phyloP scores from a whole-genome alignment of 1,139 yeast genomes.

The Pichia norvegensis region DNA sequence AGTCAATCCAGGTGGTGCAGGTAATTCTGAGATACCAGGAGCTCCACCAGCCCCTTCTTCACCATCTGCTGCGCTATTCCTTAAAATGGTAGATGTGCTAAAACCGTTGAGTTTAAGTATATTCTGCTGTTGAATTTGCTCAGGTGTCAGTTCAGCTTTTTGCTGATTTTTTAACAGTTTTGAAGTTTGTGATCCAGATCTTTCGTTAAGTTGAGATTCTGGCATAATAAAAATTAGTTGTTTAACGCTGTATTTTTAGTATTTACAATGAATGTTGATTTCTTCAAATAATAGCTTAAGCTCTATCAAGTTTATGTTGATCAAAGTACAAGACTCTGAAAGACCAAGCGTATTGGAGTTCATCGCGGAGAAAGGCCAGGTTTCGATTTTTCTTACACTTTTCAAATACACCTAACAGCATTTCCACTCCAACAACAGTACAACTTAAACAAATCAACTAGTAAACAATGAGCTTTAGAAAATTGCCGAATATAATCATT shows the following conservation, averaged over 20 bases:
- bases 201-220: neutral
- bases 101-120: constrained; percentile 16
- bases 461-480: constrained; percentile 31
- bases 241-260: no score
- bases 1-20: constrained; percentile 1
- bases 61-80: neutral
- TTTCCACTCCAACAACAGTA: no score
- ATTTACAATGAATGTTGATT: no score
- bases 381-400: no score
- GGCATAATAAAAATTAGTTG: neutral
- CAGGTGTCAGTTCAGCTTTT: constrained; percentile 12
- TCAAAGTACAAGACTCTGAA: neutral
- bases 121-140: constrained; percentile 17
- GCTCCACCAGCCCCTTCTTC: neutral
- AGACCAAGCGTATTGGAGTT: neutral
- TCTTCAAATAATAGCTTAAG: neutral
- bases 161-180: constrained; percentile 5
- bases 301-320: neutral
- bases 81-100: constrained; percentile 9
- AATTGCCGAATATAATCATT: constrained; percentile 70
- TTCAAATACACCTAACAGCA: no score
- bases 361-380: no score
- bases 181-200: constrained; percentile 4
- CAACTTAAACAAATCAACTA: constrained; percentile 8
- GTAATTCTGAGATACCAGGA: neutral